Evolutionary conservation across 768 basidiomycete genomes (phyloP), one percentile per base, ranked within the genome.

Genomic region (Pisolithus microcarpus): DNA sequence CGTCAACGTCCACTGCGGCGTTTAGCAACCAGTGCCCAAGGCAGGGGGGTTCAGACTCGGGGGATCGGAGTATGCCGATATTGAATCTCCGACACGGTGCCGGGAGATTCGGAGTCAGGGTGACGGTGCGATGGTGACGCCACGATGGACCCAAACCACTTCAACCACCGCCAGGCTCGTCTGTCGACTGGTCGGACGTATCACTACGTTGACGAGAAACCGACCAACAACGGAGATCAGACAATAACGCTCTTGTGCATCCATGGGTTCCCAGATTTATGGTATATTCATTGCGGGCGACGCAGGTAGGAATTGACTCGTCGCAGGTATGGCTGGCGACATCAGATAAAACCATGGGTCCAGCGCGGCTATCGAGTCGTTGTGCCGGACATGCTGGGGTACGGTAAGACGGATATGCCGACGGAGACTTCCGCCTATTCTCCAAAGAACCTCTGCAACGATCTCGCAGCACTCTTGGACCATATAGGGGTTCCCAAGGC

Each of bases 241-340:
- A 24, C 10, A 9, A 69, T 70, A 1, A 81, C 86, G 2, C 55
- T 91, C 7, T 72, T 90, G n/a, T 85, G 84, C 61, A 55, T 90
- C 16, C 89, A 91, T 60, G 88, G 89, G 1, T 90, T 91, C 62
- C 88, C 89, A 13, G 89, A 91, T 60, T 63, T 72, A 31, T 75
- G 73, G 75, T 73, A 52, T 42, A 48, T 30, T 34, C 28, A 19
- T 26, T 37, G 15, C 5, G 8, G 34, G 34, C 1, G 34, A 15
- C 11, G 34, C 34, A 34, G 34, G 13, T 34, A 34, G 11, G 34
- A 5, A 15, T 11, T 34, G 34, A 34, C 34, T 13, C 34, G 34
- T 15, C 11, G 34, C 34, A 82, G 81, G 81, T 87, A 82, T 63
- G 84, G 84, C 31, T 89, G 85, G 85, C 73, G 84, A 49, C 65